Evolutionary conservation across 2,329 filamentous ascomycete genomes (phyloP), one percentile per base, ranked within the genome.

Genomic region (Colletotrichum nymphaeae): DNA sequence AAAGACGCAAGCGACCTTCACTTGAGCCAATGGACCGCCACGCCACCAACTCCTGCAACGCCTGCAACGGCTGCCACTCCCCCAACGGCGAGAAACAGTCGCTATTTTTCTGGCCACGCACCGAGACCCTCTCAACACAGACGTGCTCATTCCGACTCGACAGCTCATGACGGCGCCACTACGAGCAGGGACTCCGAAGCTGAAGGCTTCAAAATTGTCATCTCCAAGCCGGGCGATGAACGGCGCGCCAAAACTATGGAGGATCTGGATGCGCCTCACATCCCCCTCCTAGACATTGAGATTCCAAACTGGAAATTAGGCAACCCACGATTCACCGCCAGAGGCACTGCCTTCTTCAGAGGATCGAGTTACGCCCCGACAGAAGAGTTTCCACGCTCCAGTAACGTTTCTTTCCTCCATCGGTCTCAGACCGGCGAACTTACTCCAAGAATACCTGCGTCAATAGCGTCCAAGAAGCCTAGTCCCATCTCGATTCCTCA

Each of bases 291-390:
- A 63, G 90, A 95, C 76, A 89, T 96, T 56, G 88, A 91, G 26
- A 97, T 98, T 63, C 95, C 95, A 46, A 93, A 94, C 69, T 97
- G 95, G 87, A 92, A 92, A 76, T 86, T 98, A 70, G 95, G 95
- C 14, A 93, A 93, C 1, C 94, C 95, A 22, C 90, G 91, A 72
- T 97, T 98, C 82, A 96, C 93, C 75, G 84, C 90, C 66, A 89
- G 89, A 77, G 95, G 95, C 12, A 95, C 93, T 3, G 91, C 94
- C 3, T 89, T 94, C 75, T 86, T 98, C 75, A 92, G 94, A 74
- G 93, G 92, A 76, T 97, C 95, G n/a, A 92, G 93, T 19, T 94
- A 94, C 81, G 90, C 92, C 4, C 93, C 94, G 3, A 92, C 91
- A 6, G 94, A 96, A 66, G 94, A 95, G 74, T 82, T 92, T 75